Percentiles rank a stretch among this genome's conserved stretches.
phyloP scores from a whole-genome alignment of 1,284 basidiomycete genomes.

The Ustilago loliicola region DNA sequence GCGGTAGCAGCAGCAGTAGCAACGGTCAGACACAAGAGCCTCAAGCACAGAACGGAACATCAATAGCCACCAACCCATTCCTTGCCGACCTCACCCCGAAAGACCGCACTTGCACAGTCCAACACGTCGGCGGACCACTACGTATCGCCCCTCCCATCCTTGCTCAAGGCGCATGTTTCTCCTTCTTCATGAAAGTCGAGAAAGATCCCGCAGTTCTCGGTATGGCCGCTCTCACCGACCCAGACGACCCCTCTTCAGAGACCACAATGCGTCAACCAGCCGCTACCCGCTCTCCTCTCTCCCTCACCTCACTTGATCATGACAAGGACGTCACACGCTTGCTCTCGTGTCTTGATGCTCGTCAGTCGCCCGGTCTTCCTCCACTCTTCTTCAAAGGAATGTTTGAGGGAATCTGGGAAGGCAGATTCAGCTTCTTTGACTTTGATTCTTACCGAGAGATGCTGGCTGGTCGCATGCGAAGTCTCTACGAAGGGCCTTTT shows the following conservation, averaged over 20 bases:
- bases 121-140: constrained; percentile 70
- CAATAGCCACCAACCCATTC: constrained; percentile 67
- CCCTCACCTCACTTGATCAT: constrained; percentile 57
- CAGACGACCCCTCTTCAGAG: constrained; percentile 21
- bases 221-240: constrained; percentile 42
- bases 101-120: constrained; percentile 68
- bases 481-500: constrained; percentile 73
- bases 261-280: constrained; percentile 35
- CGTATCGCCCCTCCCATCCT: constrained; percentile 66
- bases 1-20: background rate
- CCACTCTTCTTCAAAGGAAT: constrained; percentile 71
- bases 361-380: constrained; percentile 70
- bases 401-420: constrained; percentile 74
- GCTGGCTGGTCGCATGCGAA: constrained; percentile 72
- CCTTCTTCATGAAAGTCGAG: constrained; percentile 71
- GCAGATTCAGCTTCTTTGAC: constrained; percentile 75
- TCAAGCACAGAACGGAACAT: background rate
- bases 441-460: constrained; percentile 75
- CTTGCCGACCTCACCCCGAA: constrained; percentile 72
- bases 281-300: constrained; percentile 33
- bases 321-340: constrained; percentile 59
- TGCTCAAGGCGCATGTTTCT: constrained; percentile 69
- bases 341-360: constrained; percentile 68
- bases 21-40: background rate
- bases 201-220: constrained; percentile 65